Conservation (phyloP, 805 yeast species). For the Brettanomyces anomalus region DNA sequence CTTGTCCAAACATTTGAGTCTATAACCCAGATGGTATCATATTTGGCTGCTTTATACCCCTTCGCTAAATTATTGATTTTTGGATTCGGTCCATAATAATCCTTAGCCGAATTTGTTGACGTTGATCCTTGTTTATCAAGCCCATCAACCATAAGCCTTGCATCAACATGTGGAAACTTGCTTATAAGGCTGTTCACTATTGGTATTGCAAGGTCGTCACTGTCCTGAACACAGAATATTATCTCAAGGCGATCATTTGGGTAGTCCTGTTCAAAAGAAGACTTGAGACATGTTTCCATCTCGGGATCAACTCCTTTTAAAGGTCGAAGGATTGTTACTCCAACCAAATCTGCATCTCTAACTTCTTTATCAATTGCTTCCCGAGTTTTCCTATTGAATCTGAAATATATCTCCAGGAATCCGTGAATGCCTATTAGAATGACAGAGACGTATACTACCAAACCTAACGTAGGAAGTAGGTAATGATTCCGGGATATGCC, state of each 20-base stretch:
- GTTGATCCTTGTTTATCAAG: constrained; percentile 14
- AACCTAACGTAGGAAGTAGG: background rate
- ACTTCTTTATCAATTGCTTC: constrained; percentile 10
- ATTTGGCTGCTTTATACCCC: constrained; percentile 59
- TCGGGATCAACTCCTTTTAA: constrained; percentile 79
- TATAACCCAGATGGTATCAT: constrained; percentile 75
- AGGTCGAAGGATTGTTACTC: constrained; percentile 76
- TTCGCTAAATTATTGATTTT: constrained; percentile 81
- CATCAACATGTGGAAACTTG: constrained; percentile 48
- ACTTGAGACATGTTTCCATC: constrained; percentile 54
- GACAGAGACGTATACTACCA: constrained; percentile 24
- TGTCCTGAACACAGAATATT: constrained; percentile 64
- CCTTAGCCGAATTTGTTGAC: constrained; percentile 23
- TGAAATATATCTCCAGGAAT: constrained; percentile 17
- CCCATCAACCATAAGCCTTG: constrained; percentile 45
- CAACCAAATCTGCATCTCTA: constrained; percentile 35
- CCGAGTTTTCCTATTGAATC: constrained; percentile 15
- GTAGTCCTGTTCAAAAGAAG: constrained; percentile 61
- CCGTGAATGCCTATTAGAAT: constrained; percentile 20
- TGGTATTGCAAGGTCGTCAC: constrained; percentile 54
- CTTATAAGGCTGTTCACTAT: constrained; percentile 41
- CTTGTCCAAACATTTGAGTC: constrained; percentile 81
- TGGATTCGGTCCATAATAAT: constrained; percentile 75
- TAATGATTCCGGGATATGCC: too few relatives aligned
- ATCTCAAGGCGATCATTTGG: constrained; percentile 55